Conservation (phyloP, 2,329 filamentous ascomycete species). For the Huntiella bhutanensis region DNA sequence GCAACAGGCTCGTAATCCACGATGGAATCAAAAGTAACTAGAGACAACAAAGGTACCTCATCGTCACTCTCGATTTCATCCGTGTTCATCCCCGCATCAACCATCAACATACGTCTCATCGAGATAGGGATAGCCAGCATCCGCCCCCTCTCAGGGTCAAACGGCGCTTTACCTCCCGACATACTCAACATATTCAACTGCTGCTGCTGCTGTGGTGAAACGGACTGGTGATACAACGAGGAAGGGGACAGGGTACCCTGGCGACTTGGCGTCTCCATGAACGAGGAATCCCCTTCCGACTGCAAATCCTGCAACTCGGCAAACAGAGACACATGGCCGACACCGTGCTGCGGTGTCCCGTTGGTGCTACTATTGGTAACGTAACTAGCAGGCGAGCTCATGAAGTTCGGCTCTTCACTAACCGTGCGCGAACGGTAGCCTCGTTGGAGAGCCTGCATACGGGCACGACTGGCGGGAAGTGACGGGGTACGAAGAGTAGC, state of each 20-base stretch:
- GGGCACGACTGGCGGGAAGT: slow-evolving; percentile 18
- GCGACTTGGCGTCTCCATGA: slow-evolving; percentile 35
- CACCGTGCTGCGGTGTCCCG: slow-evolving; percentile 29
- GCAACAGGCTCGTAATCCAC: slow-evolving; percentile 7
- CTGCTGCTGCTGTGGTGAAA: slow-evolving; percentile 31
- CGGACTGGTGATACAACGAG: slow-evolving; percentile 24
- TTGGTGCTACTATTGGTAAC: slow-evolving; percentile 26
- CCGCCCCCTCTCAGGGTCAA: slow-evolving; percentile 6
- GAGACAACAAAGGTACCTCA: slow-evolving; percentile 13
- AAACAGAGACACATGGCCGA: slow-evolving; percentile 58
- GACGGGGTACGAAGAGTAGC: slow-evolving; percentile 37
- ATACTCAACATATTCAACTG: slow-evolving; percentile 18
- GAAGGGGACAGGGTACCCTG: slow-evolving; percentile 30
- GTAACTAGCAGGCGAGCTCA: slow-evolving; percentile 41
- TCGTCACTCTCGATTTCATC: slow-evolving; percentile 27
- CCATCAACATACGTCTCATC: slow-evolving; percentile 25
- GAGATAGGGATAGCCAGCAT: slow-evolving; percentile 7
- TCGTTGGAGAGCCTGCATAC: slow-evolving; percentile 46
- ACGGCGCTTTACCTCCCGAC: slow-evolving; percentile 18
- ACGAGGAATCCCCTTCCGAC: slow-evolving; percentile 54
- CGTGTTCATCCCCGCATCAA: slow-evolving; percentile 42
- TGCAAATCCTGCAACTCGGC: slow-evolving; percentile 73
- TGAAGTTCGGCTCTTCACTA: slow-evolving; percentile 38
- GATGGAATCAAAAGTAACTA: slow-evolving; percentile 4
- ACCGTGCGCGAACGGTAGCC: slow-evolving; percentile 39